Conservation (phyloP, 371 early-diverging fungal genomes). For the Mucor piriformis region DNA sequence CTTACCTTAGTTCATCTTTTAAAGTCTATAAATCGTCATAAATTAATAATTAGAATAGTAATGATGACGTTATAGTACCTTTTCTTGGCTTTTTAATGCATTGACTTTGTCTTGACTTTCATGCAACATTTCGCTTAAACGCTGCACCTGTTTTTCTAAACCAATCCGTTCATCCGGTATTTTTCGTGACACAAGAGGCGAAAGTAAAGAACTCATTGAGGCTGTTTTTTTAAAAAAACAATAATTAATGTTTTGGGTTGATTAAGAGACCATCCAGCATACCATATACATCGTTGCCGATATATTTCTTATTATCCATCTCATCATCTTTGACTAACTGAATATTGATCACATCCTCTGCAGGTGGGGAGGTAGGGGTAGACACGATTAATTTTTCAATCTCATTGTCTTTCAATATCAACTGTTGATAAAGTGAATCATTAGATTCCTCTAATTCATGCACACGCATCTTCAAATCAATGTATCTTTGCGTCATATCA, state of each 20-base stretch:
- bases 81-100: slow-evolving; percentile 60
- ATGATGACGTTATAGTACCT: slow-evolving; percentile 32
- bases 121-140: slow-evolving; percentile 58
- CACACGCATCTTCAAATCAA: slow-evolving; percentile 6
- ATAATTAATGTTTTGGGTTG: no score
- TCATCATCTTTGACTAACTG: neutral
- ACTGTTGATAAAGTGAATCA: slow-evolving; percentile 13
- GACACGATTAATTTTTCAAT: slow-evolving; percentile 17
- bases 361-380: slow-evolving; percentile 16
- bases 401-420: slow-evolving; percentile 22
- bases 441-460: slow-evolving; percentile 15
- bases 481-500: neutral
- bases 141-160: slow-evolving; percentile 50
- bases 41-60: neutral
- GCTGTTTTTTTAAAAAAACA: slow-evolving; percentile 14
- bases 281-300: slow-evolving; percentile 31
- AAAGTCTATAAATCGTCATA: slow-evolving; percentile 25
- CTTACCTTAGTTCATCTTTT: slow-evolving; percentile 50
- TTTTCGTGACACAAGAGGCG: slow-evolving; percentile 29
- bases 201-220: slow-evolving; percentile 44
- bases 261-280: no score
- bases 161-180: slow-evolving; percentile 22
- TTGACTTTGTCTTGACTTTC: slow-evolving; percentile 62
- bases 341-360: slow-evolving; percentile 3
- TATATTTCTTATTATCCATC: neutral